Conservation (phyloP, 1,284 basidiomycete genomes). For the Austroboletus novae-zelandiae region DNA sequence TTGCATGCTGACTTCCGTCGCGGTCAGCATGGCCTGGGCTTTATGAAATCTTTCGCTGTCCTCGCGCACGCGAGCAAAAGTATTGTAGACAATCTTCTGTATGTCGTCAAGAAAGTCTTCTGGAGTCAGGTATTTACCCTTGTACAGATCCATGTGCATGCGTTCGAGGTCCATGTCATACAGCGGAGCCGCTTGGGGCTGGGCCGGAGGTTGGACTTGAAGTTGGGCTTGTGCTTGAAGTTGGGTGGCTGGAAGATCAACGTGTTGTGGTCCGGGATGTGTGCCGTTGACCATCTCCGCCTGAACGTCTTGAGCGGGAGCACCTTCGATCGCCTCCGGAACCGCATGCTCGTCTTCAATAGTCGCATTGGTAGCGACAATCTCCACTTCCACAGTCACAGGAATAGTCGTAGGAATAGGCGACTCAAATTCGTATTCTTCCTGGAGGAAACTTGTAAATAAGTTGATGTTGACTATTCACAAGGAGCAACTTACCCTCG, state of each 20-base stretch:
- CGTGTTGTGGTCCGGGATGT: slow-evolving; percentile 24
- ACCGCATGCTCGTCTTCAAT: slow-evolving; percentile 43
- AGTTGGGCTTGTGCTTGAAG: slow-evolving; percentile 35
- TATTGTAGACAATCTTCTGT: slow-evolving; percentile 87
- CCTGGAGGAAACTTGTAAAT: slow-evolving; percentile 37
- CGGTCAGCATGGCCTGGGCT: slow-evolving; percentile 88
- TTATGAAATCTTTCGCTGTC: slow-evolving; percentile 79
- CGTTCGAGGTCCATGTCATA: slow-evolving; percentile 89
- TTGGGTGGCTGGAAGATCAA: slow-evolving; percentile 21
- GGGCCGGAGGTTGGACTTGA: slow-evolving; percentile 13
- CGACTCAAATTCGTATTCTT: slow-evolving; percentile 66
- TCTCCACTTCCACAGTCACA: slow-evolving; percentile 27
- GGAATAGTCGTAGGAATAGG: slow-evolving; percentile 19
- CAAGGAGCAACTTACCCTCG: slow-evolving; percentile 55
- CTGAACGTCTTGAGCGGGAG: slow-evolving; percentile 24
- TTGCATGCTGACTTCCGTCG: slow-evolving; percentile 83
- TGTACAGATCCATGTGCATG: slow-evolving; percentile 87
- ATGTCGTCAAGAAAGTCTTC: slow-evolving; percentile 88
- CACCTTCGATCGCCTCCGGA: slow-evolving; percentile 44
- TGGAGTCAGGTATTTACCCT: slow-evolving; percentile 85
- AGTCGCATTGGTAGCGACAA: slow-evolving; percentile 39
- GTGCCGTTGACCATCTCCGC: slow-evolving; percentile 34
- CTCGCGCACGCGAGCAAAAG: slow-evolving; percentile 58
- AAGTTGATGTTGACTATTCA: background rate
- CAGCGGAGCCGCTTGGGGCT: slow-evolving; percentile 33